Evolutionary conservation across 169 alveolate genomes (phyloP).

Genomic region (Amoebophrya sp.): DNA sequence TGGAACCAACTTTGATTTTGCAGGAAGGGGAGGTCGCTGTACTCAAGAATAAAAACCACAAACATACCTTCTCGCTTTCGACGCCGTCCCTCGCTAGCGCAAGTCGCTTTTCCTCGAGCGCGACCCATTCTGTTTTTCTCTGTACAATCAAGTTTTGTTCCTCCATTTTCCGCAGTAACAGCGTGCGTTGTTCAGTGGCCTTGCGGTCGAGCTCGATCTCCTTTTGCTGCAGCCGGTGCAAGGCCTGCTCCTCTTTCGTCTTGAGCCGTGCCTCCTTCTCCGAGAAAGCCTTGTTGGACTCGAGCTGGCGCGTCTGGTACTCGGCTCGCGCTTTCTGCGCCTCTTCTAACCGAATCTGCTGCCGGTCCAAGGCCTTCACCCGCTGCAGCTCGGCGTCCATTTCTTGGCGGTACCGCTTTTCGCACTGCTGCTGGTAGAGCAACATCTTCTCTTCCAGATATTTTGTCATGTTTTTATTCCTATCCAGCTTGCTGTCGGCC

Average conservation of each 20-base stretch:
- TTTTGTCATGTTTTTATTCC: not conserved
- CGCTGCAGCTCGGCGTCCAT: not conserved
- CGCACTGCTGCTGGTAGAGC: slow-evolving; percentile 23
- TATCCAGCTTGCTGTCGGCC: too few species aligned
- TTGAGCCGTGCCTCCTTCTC: not conserved
- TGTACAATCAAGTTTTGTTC: not conserved
- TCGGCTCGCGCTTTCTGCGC: not conserved
- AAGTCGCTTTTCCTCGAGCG: not conserved
- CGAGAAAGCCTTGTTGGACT: not conserved
- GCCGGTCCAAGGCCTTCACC: not conserved
- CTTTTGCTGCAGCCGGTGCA: not conserved
- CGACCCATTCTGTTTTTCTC: not conserved
- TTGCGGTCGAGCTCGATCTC: not conserved
- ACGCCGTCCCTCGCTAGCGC: not conserved
- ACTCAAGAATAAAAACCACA: too few species aligned
- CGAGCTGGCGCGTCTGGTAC: slow-evolving; percentile 2
- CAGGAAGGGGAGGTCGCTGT: too few species aligned
- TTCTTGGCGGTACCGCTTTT: not conserved
- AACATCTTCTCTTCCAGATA: not conserved
- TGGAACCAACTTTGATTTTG: too few species aligned
- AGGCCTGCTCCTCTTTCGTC: not conserved
- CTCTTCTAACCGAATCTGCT: not conserved
- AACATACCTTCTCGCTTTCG: not conserved
- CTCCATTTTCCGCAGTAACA: not conserved
- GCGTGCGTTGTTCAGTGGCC: not conserved